A percentile compares a stretch with the other conserved stretches of the same genome.
These are phyloP conservation scores for Pseudogymnoascus sp. DNA, from an alignment of 2,329 filamentous ascomycete genomes.

Conservation along the genomic window DNA sequence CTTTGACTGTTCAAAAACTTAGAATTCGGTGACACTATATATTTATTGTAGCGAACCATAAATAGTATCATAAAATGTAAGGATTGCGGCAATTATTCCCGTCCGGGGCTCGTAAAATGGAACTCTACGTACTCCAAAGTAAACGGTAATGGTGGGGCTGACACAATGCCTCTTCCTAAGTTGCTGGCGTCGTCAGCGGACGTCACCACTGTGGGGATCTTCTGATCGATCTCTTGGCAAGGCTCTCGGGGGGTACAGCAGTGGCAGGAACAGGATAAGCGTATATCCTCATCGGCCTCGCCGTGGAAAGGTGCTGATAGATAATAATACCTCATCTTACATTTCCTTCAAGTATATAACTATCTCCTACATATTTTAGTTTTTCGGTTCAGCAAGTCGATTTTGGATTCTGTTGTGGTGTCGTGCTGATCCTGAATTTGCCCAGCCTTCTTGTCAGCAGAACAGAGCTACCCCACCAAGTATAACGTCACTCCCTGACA, in stretches of 20 bases:
- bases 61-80: not conserved
- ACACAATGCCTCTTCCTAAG: not conserved
- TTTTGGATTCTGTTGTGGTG: not conserved
- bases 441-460: not conserved
- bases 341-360: not conserved
- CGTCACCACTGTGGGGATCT: constrained; percentile 5
- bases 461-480: not conserved
- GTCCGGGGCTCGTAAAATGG: not conserved
- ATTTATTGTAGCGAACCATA: not conserved
- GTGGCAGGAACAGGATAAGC: not conserved
- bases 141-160: not conserved
- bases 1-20: not conserved
- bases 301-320: not conserved
- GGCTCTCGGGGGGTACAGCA: not conserved
- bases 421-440: not conserved
- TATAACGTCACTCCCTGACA: not conserved
- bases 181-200: constrained; percentile 2
- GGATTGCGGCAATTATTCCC: not conserved
- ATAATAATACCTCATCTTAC: not conserved
- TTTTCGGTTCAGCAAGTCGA: not conserved
- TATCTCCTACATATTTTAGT: not conserved
- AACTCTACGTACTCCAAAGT: not conserved
- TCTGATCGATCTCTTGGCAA: constrained; percentile 7
- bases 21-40: not conserved
- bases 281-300: not conserved